Conservation (phyloP, 768 basidiomycete species). For the Hydnum rufescens region DNA sequence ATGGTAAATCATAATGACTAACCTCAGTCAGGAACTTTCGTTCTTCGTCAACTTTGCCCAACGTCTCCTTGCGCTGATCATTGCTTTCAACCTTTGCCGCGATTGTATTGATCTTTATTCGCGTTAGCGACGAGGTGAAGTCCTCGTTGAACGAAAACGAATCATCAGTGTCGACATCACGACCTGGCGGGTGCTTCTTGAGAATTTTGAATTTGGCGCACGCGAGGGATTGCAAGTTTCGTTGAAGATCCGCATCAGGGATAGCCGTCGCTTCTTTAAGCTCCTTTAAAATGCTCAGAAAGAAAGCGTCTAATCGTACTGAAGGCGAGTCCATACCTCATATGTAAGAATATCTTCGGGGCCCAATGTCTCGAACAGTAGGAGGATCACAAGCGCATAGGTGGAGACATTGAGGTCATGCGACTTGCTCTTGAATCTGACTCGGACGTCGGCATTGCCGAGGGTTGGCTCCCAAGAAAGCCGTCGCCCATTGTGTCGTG, state of each 20-base stretch:
- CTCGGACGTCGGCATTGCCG: slow-evolving; percentile 78
- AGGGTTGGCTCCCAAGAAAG: slow-evolving; percentile 82
- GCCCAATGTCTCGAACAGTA: slow-evolving; percentile 59
- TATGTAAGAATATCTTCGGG: slow-evolving; percentile 60
- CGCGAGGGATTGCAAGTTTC: slow-evolving; percentile 89
- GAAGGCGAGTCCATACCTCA: slow-evolving; percentile 27
- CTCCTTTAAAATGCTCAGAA: slow-evolving; percentile 33
- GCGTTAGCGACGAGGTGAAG: slow-evolving; percentile 64
- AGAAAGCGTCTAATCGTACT: background rate
- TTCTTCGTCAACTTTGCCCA: slow-evolving; percentile 80
- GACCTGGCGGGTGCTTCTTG: slow-evolving; percentile 74
- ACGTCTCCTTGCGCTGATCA: slow-evolving; percentile 80
- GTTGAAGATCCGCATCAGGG: slow-evolving; percentile 56
- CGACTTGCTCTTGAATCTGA: slow-evolving; percentile 52
- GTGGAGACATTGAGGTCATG: slow-evolving; percentile 92
- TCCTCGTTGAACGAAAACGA: slow-evolving; percentile 74
- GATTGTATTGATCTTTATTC: slow-evolving; percentile 85
- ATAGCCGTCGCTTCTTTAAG: slow-evolving; percentile 60
- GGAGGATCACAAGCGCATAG: slow-evolving; percentile 64
- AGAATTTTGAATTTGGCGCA: slow-evolving; percentile 87
- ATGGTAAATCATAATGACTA: slow-evolving; percentile 12
- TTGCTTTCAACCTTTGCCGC: slow-evolving; percentile 70
- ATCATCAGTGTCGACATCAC: slow-evolving; percentile 60
- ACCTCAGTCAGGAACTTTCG: slow-evolving; percentile 80
- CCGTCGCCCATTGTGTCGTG: slow-evolving; percentile 72